Conservation (phyloP, 176 grass and related monocot genomes). For the Luzula sylvatica region DNA sequence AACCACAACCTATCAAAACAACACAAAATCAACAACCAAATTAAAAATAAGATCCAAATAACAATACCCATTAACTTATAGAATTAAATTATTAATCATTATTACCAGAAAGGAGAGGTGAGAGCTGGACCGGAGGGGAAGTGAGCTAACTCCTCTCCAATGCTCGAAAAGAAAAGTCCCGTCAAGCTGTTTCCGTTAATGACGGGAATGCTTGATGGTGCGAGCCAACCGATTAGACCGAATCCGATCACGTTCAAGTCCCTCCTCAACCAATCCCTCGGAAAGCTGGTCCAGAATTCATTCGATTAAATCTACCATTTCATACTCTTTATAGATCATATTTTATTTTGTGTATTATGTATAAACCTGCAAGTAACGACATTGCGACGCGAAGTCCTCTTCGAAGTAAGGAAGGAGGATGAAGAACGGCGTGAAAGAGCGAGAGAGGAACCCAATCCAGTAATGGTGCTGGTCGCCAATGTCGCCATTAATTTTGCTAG, state of each 20-base stretch:
- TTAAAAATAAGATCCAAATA: not conserved
- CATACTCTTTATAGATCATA: too few relatives aligned
- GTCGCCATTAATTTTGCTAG: constrained; percentile 23
- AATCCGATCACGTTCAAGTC: constrained; percentile 95
- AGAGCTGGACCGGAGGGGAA: constrained; percentile 69
- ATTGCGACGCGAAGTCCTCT: not conserved
- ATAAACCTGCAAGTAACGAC: constrained; percentile 9
- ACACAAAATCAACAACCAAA: not conserved
- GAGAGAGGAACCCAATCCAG: constrained; percentile 41
- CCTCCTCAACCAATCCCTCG: constrained; percentile 71
- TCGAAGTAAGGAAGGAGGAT: constrained; percentile 18
- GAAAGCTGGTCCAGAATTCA: constrained; percentile 31
- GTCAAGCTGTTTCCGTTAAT: constrained; percentile 92
- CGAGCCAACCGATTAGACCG: constrained; percentile 85
- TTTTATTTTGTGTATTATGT: too few relatives aligned
- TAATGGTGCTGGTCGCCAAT: constrained; percentile 40
- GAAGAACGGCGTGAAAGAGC: constrained; percentile 6
- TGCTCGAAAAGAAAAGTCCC: constrained; percentile 94
- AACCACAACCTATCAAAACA: constrained; percentile 67
- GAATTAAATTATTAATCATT: not conserved
- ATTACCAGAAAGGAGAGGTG: constrained; percentile 74
- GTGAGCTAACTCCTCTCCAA: constrained; percentile 79
- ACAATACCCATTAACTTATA: too few relatives aligned
- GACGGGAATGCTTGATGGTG: constrained; percentile 66
- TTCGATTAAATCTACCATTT: not conserved